A percentile compares a stretch with the other conserved stretches of the same genome.
These are phyloP conservation scores for Martiniozyma asiatica DNA, from an alignment of 1,139 yeast genomes.

Conservation along the genomic window DNA sequence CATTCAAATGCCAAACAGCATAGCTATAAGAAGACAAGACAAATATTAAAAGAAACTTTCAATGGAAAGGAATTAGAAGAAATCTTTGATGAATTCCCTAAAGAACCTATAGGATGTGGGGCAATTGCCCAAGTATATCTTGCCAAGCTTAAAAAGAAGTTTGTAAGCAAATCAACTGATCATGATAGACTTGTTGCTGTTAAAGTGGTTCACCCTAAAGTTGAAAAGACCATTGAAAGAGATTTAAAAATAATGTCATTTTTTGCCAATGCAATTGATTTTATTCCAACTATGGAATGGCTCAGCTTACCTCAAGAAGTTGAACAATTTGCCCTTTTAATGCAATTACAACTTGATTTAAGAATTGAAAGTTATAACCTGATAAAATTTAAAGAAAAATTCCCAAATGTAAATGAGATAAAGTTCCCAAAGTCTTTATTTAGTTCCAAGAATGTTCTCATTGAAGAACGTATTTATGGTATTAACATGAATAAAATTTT, in stretches of 20 bases:
- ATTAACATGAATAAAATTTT: slow-evolving; percentile 66
- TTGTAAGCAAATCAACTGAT: slow-evolving; percentile 26
- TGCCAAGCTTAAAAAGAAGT: slow-evolving; percentile 47
- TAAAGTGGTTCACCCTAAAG: slow-evolving; percentile 85
- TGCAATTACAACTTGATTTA: slow-evolving; percentile 81
- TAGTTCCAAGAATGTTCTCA: slow-evolving; percentile 62
- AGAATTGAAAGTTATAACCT: slow-evolving; percentile 82
- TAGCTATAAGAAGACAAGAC: slow-evolving; percentile 46
- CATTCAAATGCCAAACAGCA: slow-evolving; percentile 83
- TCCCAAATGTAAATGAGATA: slow-evolving; percentile 46
- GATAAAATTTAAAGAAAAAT: slow-evolving; percentile 53
- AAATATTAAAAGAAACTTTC: slow-evolving; percentile 49
- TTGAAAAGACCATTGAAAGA: slow-evolving; percentile 57
- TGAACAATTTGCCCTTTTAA: slow-evolving; percentile 70
- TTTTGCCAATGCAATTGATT: slow-evolving; percentile 59
- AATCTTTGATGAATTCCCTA: slow-evolving; percentile 69
- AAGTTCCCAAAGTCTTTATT: slow-evolving; percentile 74
- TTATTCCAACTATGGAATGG: slow-evolving; percentile 95
- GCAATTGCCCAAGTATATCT: slow-evolving; percentile 94
- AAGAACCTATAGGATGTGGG: slow-evolving; percentile 81
- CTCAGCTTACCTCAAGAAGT: slow-evolving; percentile 90
- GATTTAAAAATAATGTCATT: slow-evolving; percentile 76
- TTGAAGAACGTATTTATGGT: slow-evolving; percentile 79
- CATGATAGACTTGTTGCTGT: slow-evolving; percentile 62
- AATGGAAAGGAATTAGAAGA: slow-evolving; percentile 46